phyloP scores from a whole-genome alignment of 768 basidiomycete genomes.

The Aureoboletus auriporus region DNA sequence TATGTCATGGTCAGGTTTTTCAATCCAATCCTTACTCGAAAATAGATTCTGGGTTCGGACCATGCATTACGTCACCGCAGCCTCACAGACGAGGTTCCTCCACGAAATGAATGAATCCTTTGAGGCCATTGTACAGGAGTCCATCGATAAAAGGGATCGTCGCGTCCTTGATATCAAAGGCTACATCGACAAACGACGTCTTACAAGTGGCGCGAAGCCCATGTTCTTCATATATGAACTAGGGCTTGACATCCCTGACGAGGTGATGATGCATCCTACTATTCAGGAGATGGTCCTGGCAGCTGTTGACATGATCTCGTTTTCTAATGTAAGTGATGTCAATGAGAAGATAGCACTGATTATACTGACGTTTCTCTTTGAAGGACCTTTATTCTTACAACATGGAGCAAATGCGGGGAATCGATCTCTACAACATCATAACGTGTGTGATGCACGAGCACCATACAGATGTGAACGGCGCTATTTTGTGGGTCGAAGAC shows the following conservation, averaged over 20 bases:
- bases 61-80: neutral
- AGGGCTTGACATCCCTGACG: constrained; percentile 35
- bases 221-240: constrained; percentile 37
- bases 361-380: neutral
- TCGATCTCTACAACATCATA: constrained; percentile 38
- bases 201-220: constrained; percentile 38
- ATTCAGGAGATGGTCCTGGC: constrained; percentile 27
- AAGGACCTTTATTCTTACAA: constrained; percentile 33
- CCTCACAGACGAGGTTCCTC: constrained; percentile 32
- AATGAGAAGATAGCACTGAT: neutral
- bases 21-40: neutral
- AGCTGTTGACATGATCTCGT: constrained; percentile 33
- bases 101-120: constrained; percentile 33
- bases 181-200: constrained; percentile 39
- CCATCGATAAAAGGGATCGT: constrained; percentile 33
- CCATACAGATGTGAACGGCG: constrained; percentile 14
- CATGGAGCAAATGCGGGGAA: constrained; percentile 27
- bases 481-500: constrained; percentile 12
- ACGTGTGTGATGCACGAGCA: constrained; percentile 49
- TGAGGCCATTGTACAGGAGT: constrained; percentile 40
- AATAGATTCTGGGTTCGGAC: constrained; percentile 15
- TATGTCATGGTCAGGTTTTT: neutral
- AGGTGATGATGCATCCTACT: constrained; percentile 37
- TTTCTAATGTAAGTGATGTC: constrained; percentile 29
- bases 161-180: constrained; percentile 34